Percentiles rank a stretch among this genome's conserved stretches.
These are phyloP conservation scores for Sporothrix brasiliensis DNA, from an alignment of 2,329 filamentous ascomycete species.

Conservation along the genomic window DNA sequence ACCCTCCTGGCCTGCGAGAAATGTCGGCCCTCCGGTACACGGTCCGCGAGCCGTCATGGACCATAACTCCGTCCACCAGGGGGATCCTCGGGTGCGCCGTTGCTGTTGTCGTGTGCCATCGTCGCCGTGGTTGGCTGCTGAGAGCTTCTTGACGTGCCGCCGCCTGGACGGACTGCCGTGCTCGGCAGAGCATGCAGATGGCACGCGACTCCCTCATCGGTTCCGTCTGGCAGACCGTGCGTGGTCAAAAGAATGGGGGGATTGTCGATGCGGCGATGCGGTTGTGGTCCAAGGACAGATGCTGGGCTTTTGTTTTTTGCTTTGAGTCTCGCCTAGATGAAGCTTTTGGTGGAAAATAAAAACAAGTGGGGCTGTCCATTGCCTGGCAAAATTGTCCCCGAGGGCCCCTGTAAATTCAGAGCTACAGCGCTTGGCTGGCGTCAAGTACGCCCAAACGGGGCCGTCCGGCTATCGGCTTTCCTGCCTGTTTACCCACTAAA, in stretches of 20 bases:
- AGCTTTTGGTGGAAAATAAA: background rate
- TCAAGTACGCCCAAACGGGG: background rate
- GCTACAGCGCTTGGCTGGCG: background rate
- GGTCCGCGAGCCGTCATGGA: background rate
- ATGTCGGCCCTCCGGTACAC: no score
- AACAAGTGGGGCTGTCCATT: background rate
- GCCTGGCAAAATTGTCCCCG: background rate
- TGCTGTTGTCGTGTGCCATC: slow-evolving; percentile 28
- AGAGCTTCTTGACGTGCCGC: slow-evolving; percentile 7
- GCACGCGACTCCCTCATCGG: slow-evolving; percentile 36
- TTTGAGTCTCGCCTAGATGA: background rate
- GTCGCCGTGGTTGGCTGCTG: slow-evolving; percentile 20
- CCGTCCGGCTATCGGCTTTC: slow-evolving; percentile 17
- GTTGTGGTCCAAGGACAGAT: background rate
- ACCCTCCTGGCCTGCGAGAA: background rate
- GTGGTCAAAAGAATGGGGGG: background rate
- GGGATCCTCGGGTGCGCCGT: background rate
- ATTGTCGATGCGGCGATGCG: background rate
- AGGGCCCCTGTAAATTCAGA: slow-evolving; percentile 23
- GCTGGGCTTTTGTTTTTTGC: background rate
- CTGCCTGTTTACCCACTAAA: background rate
- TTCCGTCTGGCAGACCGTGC: background rate
- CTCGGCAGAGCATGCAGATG: slow-evolving; percentile 36
- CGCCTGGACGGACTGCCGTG: slow-evolving; percentile 26
- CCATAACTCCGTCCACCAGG: background rate